Percentiles rank a stretch among this genome's conserved stretches.
Conservation (phyloP, 192 early-diverging fungal genomes). For the Backusella liffmaniae region DNA sequence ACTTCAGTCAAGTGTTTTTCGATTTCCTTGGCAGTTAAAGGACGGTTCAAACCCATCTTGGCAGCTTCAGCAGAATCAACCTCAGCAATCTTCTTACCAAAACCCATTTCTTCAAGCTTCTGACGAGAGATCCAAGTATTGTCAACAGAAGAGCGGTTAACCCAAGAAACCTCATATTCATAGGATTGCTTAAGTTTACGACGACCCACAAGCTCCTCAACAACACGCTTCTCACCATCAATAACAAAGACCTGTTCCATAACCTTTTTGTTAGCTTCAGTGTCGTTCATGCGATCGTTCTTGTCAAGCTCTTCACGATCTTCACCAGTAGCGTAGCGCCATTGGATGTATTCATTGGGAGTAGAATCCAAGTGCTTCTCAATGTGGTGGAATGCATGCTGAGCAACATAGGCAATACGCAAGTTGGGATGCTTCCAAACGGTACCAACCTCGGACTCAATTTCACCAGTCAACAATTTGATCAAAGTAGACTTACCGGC, state of each 20-base stretch:
- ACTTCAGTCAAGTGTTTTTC: slow-evolving; percentile 77
- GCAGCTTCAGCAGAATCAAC: slow-evolving; percentile 71
- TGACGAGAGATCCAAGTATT: slow-evolving; percentile 76
- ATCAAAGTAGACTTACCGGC: slow-evolving; percentile 72
- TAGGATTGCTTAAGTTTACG: slow-evolving; percentile 80
- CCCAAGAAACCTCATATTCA: slow-evolving; percentile 83
- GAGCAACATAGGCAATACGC: slow-evolving; percentile 83
- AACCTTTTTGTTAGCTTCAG: slow-evolving; percentile 63
- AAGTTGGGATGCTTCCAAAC: slow-evolving; percentile 55
- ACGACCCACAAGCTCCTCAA: slow-evolving; percentile 66
- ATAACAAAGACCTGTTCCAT: slow-evolving; percentile 48
- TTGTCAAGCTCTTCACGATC: slow-evolving; percentile 79
- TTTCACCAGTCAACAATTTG: slow-evolving; percentile 73
- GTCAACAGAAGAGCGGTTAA: slow-evolving; percentile 57
- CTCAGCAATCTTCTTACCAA: slow-evolving; percentile 73
- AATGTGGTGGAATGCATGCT: slow-evolving; percentile 87
- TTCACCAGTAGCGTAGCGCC: slow-evolving; percentile 76
- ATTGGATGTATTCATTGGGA: slow-evolving; percentile 78
- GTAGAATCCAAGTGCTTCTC: slow-evolving; percentile 77
- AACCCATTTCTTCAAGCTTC: slow-evolving; percentile 70
- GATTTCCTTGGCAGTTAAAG: slow-evolving; percentile 67
- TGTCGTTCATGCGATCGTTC: slow-evolving; percentile 65
- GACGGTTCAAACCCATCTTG: slow-evolving; percentile 70
- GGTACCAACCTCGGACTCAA: slow-evolving; percentile 63
- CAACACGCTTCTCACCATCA: slow-evolving; percentile 63